Conservation (phyloP, 1,284 basidiomycete species). For the Naganishia liquefaciens region DNA sequence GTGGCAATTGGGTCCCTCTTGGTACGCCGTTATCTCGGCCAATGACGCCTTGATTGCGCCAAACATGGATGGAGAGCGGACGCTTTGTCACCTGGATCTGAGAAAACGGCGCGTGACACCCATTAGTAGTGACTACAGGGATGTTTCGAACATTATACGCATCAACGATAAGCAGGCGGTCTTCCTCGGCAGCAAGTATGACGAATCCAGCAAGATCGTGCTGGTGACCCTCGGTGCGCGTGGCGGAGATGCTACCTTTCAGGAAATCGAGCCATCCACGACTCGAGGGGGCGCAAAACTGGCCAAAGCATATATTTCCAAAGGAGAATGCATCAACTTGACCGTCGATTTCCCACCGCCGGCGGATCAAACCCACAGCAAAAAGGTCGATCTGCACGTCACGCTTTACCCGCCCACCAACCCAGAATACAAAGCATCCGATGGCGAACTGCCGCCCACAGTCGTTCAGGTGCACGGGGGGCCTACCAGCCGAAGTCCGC, state of each 20-base stretch:
- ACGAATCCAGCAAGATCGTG: constrained; percentile 35
- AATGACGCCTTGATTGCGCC: constrained; percentile 35
- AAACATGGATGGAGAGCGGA: constrained; percentile 30
- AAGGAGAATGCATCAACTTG: constrained; percentile 24
- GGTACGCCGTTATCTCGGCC: constrained; percentile 36
- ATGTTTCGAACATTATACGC: constrained; percentile 34
- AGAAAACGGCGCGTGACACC: constrained; percentile 31
- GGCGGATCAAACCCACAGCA: background rate
- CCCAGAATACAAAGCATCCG: constrained; percentile 37
- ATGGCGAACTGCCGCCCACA: constrained; percentile 46
- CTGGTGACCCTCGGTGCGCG: constrained; percentile 33
- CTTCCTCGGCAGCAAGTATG: constrained; percentile 36
- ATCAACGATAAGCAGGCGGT: constrained; percentile 37
- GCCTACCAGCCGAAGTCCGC: constrained; percentile 39
- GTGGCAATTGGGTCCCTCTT: constrained; percentile 43
- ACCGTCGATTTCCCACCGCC: constrained; percentile 28
- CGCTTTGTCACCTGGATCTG: constrained; percentile 36
- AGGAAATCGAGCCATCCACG: constrained; percentile 28
- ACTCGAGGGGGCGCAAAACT: constrained; percentile 22
- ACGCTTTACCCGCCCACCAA: constrained; percentile 49
- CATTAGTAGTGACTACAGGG: constrained; percentile 34
- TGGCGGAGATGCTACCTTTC: constrained; percentile 20
- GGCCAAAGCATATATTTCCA: constrained; percentile 27
- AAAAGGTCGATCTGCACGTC: constrained; percentile 40
- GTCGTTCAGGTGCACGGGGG: constrained; percentile 52